These are phyloP conservation scores for Spirogloea muscicola DNA, from an alignment of 139 green algal genomes.

Conservation along the genomic window DNA sequence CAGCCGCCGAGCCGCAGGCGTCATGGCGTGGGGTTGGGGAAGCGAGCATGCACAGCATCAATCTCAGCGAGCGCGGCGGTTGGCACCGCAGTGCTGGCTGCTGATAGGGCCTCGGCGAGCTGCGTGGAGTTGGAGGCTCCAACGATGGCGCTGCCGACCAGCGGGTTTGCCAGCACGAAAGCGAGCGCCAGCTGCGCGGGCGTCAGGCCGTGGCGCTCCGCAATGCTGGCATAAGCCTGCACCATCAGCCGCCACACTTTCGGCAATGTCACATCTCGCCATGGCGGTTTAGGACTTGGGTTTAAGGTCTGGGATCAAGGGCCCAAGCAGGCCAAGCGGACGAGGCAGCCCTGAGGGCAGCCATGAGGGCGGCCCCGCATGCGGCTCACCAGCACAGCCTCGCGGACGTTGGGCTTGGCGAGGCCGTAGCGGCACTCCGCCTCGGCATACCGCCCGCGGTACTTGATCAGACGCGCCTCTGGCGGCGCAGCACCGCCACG, in stretches of 20 bases:
- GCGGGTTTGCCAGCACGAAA: slow-evolving; percentile 56
- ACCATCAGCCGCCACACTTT: too few relatives aligned
- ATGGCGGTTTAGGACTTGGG: too few relatives aligned
- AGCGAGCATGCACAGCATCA: slow-evolving; percentile 58
- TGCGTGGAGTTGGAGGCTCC: slow-evolving; percentile 59
- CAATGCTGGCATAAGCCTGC: slow-evolving; percentile 63
- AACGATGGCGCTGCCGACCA: slow-evolving; percentile 55
- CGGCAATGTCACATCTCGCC: too few relatives aligned
- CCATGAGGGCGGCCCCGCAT: too few relatives aligned
- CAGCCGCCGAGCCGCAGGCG: too few relatives aligned
- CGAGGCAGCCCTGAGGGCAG: too few relatives aligned
- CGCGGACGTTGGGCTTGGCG: slow-evolving; percentile 40
- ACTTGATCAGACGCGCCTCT: slow-evolving; percentile 25
- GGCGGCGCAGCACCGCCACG: neutral
- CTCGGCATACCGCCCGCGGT: slow-evolving; percentile 31
- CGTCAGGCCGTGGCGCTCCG: slow-evolving; percentile 55
- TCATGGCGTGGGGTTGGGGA: slow-evolving; percentile 60
- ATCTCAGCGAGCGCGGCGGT: slow-evolving; percentile 54
- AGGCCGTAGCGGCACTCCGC: slow-evolving; percentile 43
- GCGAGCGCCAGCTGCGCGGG: slow-evolving; percentile 56
- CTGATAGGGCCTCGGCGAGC: slow-evolving; percentile 57
- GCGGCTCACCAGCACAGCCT: too few relatives aligned
- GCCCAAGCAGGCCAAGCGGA: slow-evolving; percentile 46
- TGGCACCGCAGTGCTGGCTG: slow-evolving; percentile 34
- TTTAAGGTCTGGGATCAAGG: too few relatives aligned